Base-by-base conservation (phyloP, 768 basidiomycete species). In the Amanita inopinata region DNA sequence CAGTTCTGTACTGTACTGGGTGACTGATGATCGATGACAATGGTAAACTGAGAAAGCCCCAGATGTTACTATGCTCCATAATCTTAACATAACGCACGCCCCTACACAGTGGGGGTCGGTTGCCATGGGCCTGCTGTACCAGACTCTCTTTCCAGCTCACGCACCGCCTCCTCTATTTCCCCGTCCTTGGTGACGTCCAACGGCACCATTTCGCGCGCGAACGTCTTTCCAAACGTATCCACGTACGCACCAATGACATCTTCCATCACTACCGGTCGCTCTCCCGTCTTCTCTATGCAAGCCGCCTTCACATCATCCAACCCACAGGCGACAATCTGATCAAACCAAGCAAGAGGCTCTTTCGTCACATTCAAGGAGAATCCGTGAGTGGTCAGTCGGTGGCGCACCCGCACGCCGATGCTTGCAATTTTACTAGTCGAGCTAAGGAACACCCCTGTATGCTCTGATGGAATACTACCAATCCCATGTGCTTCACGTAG, bases 361-460 rank as follows among this genome's bases (percentile, higher is more conserved):
- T 59, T 61, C 0, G 90, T 89, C 46, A 97, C 68, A 60, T 99
- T 99, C 56, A 97, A 64, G 1, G 92, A 78, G 62, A 99, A 96
- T 1, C 96, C 96, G 58, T 99, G 96, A 18, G 81, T 84, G 33
- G 96, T 94, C 43, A 99, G 73, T 33, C 94, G 76, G 56, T 97
- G 93, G 43, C 92, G 80, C 41, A 98, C 81, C 60, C 97, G 92
- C 40, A 99, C 90, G 33, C 96, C 96, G 40, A 99, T 94, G 54
- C 94, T 98, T 12, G 78, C 90, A 52, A 99, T 70, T 61, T 98
- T 99, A 34, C 83, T 83, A 22, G 62, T 63, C n/a, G 69, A 64
- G 53, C 85, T 74, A 40, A 91, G 62, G 58, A 98, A 98, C 20
- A 96, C 82, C 17, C 96, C 96, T 2, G 92, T 94, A 54, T 93